phyloP scores from a whole-genome alignment of 2,329 filamentous ascomycete species.

The Pestalotiopsis fici region DNA sequence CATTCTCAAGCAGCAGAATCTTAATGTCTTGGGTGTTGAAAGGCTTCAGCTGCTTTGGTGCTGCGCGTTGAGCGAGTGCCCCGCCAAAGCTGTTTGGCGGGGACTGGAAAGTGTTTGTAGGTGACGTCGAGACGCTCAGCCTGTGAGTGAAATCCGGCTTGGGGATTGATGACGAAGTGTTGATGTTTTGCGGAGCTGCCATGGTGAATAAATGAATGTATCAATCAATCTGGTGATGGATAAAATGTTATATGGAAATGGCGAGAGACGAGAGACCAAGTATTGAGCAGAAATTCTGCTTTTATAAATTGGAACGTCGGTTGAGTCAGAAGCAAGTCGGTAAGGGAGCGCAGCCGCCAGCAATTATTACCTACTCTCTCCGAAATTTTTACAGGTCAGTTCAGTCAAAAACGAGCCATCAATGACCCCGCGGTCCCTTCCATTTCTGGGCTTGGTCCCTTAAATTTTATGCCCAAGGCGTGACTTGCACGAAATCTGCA shows the following conservation, averaged over 20 bases:
- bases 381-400: slow-evolving; percentile 4
- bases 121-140: slow-evolving; percentile 73
- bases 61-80: slow-evolving; percentile 41
- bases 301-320: not conserved
- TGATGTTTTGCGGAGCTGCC: slow-evolving; percentile 53
- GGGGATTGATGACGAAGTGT: slow-evolving; percentile 30
- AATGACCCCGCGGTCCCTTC: not conserved
- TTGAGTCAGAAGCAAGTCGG: slow-evolving; percentile 10
- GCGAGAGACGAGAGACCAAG: too few species aligned
- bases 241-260: not conserved
- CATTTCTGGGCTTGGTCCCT: not conserved
- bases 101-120: slow-evolving; percentile 73
- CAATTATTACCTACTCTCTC: not conserved
- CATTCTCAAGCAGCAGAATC: slow-evolving; percentile 92
- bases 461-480: not conserved
- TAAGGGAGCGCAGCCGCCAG: not conserved
- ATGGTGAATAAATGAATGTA: slow-evolving; percentile 27
- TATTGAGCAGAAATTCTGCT: too few species aligned
- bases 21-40: slow-evolving; percentile 97
- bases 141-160: slow-evolving; percentile 51
- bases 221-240: not conserved
- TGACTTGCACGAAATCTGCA: not conserved
- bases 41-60: slow-evolving; percentile 82
- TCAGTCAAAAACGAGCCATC: not conserved
- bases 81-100: slow-evolving; percentile 65